A percentile compares a stretch with the other conserved stretches of the same genome.
Evolutionary conservation across 768 basidiomycete genomes (phyloP).

Genomic region (Tubosaeta brunneosetosa): DNA sequence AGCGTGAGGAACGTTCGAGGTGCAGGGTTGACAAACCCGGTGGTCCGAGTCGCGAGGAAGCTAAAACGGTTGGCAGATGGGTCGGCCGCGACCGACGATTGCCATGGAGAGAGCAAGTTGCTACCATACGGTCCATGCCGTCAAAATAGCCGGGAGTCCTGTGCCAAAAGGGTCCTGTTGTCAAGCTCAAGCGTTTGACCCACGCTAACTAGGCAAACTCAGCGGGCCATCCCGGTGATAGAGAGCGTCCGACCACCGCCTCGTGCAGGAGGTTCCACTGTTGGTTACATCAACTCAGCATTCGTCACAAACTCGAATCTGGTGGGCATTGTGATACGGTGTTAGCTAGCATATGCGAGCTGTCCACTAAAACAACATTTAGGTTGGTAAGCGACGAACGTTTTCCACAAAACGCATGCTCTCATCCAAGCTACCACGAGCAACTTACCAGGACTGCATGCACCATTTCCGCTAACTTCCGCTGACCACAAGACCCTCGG

Average conservation of each 20-base stretch:
- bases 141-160: not conserved
- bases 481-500: not conserved
- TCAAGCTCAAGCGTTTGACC: not conserved
- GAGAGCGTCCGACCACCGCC: not conserved
- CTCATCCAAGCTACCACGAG: not conserved
- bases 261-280: too few relatives aligned
- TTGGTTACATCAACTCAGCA: not conserved
- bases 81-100: not conserved
- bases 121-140: not conserved
- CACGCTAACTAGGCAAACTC: not conserved
- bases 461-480: not conserved
- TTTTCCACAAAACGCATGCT: not conserved
- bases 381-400: not conserved
- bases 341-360: not conserved
- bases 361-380: too few relatives aligned
- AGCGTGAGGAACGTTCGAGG: conserved; percentile 4
- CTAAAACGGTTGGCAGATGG: not conserved
- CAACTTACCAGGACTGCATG: not conserved
- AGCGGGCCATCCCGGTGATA: not conserved
- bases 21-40: not conserved
- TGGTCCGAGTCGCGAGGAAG: not conserved
- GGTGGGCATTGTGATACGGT: not conserved
- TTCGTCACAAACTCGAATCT: not conserved
- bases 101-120: not conserved
- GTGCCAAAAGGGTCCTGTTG: not conserved